Conservation (phyloP, 1,139 yeast genomes). For the Candida mesenterica region DNA sequence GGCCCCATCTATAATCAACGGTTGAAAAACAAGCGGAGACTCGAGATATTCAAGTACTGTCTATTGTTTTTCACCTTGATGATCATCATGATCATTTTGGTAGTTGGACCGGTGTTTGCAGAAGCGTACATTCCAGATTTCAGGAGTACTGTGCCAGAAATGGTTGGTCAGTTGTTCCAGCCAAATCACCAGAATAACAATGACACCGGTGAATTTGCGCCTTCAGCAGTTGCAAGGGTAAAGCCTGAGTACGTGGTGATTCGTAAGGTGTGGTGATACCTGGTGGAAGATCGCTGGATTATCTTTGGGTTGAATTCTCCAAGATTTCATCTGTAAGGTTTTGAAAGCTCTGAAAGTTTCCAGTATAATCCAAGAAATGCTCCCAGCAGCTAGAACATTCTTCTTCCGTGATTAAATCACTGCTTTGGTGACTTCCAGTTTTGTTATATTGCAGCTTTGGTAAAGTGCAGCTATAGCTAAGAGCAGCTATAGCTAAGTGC, state of each 20-base stretch:
- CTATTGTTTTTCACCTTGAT: conserved; percentile 21
- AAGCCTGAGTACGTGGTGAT: conserved; percentile 14
- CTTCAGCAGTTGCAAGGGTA: conserved; percentile 17
- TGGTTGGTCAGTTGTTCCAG: conserved; percentile 46
- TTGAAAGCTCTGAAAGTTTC: too few relatives aligned
- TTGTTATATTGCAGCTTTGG: too few relatives aligned
- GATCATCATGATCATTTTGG: conserved; percentile 16
- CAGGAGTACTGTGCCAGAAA: conserved; percentile 13
- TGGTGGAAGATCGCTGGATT: too few relatives aligned
- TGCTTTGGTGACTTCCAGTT: too few relatives aligned
- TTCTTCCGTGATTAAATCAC: too few relatives aligned
- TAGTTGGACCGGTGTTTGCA: conserved; percentile 30
- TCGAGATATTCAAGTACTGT: conserved; percentile 11
- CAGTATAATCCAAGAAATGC: too few relatives aligned
- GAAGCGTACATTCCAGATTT: conserved; percentile 18
- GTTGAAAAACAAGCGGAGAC: conserved; percentile 16
- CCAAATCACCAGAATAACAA: conserved; percentile 57
- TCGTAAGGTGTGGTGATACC: conserved; percentile 6
- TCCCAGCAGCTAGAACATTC: too few relatives aligned
- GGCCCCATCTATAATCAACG: conserved; percentile 26
- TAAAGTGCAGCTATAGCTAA: too few relatives aligned
- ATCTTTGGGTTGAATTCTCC: too few relatives aligned
- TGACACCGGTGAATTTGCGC: conserved; percentile 53
- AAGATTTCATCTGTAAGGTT: too few relatives aligned
- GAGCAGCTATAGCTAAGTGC: too few relatives aligned